A percentile compares a stretch with the other conserved stretches of the same genome.
These are phyloP conservation scores for Linum trigynum DNA, from an alignment of 345 rosid species.

Conservation along the genomic window DNA sequence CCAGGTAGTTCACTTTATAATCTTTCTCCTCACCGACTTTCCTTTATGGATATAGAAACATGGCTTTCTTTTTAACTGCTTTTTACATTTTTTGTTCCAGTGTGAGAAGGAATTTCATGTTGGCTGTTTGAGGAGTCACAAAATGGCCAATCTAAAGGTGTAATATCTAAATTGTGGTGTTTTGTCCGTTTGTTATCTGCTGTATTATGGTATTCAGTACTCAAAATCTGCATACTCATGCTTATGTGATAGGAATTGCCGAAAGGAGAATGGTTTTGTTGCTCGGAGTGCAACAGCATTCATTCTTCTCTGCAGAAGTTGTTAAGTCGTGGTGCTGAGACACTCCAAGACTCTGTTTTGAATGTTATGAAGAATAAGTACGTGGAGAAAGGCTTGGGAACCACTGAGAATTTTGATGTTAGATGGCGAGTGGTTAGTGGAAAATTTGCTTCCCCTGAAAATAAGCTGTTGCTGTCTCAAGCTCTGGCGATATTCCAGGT, in stretches of 20 bases:
- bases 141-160: slow-evolving; percentile 78
- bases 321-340: slow-evolving; percentile 59
- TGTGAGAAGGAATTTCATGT: slow-evolving; percentile 96
- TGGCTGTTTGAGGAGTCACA: slow-evolving; percentile 77
- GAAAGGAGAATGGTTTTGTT: slow-evolving; percentile 80
- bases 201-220: background rate
- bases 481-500: slow-evolving; percentile 77
- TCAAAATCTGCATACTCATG: slow-evolving; percentile 10
- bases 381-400: slow-evolving; percentile 29
- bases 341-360: slow-evolving; percentile 49
- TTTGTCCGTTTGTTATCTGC: slow-evolving; percentile 2
- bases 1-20: slow-evolving; percentile 44
- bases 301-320: slow-evolving; percentile 44
- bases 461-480: slow-evolving; percentile 44
- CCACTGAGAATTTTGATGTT: slow-evolving; percentile 34
- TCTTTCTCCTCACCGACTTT: background rate
- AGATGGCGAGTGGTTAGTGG: slow-evolving; percentile 86
- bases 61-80: background rate
- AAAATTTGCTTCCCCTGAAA: slow-evolving; percentile 42
- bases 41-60: background rate
- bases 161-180: background rate
- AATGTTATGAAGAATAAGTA: slow-evolving; percentile 37
- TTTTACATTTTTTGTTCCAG: slow-evolving; percentile 14
- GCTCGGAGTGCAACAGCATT: slow-evolving; percentile 43
- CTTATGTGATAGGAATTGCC: slow-evolving; percentile 63